Evolutionary conservation across 805 yeast genomes (phyloP).

Genomic region (Starmerella khaoyaiensis): DNA sequence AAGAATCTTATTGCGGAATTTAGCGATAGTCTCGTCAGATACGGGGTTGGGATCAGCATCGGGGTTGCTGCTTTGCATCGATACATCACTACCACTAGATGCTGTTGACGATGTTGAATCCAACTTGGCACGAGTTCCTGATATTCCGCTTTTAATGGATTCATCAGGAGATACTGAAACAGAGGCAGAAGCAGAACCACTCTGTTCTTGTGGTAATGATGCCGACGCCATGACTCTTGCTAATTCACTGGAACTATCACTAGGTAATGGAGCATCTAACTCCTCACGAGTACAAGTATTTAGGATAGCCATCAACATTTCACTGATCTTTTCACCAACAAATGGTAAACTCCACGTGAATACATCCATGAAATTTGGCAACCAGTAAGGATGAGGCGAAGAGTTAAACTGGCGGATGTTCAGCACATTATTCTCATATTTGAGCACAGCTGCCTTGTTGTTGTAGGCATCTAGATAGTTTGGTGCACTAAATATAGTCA

Average conservation of each 20-base stretch:
- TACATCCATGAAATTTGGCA: slow-evolving; percentile 94
- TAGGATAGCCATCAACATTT: slow-evolving; percentile 76
- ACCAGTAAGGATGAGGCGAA: slow-evolving; percentile 92
- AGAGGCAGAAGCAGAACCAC: slow-evolving; percentile 13
- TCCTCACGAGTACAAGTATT: slow-evolving; percentile 95
- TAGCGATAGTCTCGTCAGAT: slow-evolving; percentile 27
- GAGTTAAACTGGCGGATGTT: slow-evolving; percentile 88
- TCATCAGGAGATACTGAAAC: slow-evolving; percentile 1
- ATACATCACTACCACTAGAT: background rate
- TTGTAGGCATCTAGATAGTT: slow-evolving; percentile 85
- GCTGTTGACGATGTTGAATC: background rate
- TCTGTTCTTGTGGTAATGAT: slow-evolving; percentile 8
- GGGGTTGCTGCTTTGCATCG: no score
- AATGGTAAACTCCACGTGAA: slow-evolving; percentile 96
- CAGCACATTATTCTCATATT: slow-evolving; percentile 84
- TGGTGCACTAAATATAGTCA: slow-evolving; percentile 91
- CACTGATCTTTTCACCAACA: slow-evolving; percentile 92
- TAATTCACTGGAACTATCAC: slow-evolving; percentile 6
- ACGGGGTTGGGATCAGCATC: background rate
- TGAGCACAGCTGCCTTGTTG: slow-evolving; percentile 88
- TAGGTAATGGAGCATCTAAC: slow-evolving; percentile 34
- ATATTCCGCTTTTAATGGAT: no score
- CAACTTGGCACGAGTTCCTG: no score
- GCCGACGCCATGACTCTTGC: slow-evolving; percentile 19
- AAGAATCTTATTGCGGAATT: slow-evolving; percentile 54